Evolutionary conservation across 441 rosid genomes (phyloP), one percentile per base, ranked within the genome.

Genomic region (Jatropha podagrica): DNA sequence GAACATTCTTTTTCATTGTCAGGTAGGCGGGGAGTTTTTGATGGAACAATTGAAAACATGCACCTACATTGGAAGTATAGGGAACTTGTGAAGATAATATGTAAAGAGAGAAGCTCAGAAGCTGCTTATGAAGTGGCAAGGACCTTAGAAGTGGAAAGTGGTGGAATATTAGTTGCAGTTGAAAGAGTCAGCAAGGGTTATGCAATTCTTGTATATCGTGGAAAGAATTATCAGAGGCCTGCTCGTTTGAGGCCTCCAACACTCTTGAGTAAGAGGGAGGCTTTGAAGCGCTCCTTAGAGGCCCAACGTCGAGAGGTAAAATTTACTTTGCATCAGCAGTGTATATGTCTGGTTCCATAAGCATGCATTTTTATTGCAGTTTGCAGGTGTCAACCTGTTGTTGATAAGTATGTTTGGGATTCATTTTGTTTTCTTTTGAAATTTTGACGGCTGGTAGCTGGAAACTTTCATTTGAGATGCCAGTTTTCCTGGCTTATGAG

Each of bases 1-100:
- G 14, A 7, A 14, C 73, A 46, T 67, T 84, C 74, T 81, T 62
- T 80, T 83, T 44, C 73, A 14, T 73, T 83, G 82, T 78, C 80
- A 96, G 99, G 99, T 84, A 88, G 93, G 82, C 83, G 95, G 71
- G 97, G 97, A 7, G 90, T 91, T 60, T 96, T 91, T 86, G 93
- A 83, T 74, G 98, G 97, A 82, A 92, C 96, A 65, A 80, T 92
- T 75, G 97, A 93, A 86, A 93, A 93, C 81, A 91, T 93, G 98
- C 98, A 93, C 86, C 97, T 92, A 74, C 98, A 96, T 79, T 92
- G 98, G 99, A 93, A 93, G 85, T 89, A 94, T 77, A 85, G 99
- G 89, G 99, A 96, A 78, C 95, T 94, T 77, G 95, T 93, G 82
- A 96, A 92, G 88, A 80, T 96, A 78, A 86, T 95, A 70, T 85